A percentile compares a stretch with the other conserved stretches of the same genome.
Evolutionary conservation across 768 basidiomycete species (phyloP).

Genomic region (Mrakia frigida): DNA sequence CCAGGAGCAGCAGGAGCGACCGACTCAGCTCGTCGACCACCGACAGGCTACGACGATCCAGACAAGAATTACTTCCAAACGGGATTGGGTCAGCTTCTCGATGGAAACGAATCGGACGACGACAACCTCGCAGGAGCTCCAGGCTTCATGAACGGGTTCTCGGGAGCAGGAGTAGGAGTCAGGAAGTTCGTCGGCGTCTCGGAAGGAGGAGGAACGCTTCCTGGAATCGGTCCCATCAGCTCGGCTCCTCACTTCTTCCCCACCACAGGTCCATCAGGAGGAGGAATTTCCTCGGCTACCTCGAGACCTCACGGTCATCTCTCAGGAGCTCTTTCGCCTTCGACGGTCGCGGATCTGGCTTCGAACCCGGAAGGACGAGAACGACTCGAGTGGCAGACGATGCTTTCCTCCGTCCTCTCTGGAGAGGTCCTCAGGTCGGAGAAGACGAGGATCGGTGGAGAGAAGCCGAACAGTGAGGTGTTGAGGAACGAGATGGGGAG

Average conservation of each 20-base stretch:
- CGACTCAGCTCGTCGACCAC: neutral
- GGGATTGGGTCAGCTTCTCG: constrained; percentile 22
- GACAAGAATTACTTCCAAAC: constrained; percentile 31
- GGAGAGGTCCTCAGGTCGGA: constrained; percentile 94
- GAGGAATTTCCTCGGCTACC: neutral
- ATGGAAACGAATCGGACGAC: constrained; percentile 29
- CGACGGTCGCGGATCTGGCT: constrained; percentile 15
- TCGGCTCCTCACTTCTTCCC: neutral
- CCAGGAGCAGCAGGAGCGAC: neutral
- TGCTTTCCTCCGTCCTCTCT: constrained; percentile 85
- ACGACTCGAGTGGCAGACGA: constrained; percentile 87
- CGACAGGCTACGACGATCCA: constrained; percentile 22
- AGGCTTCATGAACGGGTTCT: constrained; percentile 30
- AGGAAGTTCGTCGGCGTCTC: constrained; percentile 25
- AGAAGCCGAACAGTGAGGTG: constrained; percentile 57
- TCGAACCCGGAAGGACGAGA: constrained; percentile 24
- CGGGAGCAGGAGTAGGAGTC: constrained; percentile 24
- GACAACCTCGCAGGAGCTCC: constrained; percentile 3
- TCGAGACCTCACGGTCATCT: neutral
- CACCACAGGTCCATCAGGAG: neutral
- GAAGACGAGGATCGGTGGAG: constrained; percentile 83
- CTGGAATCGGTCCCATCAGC: constrained; percentile 1
- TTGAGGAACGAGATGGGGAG: constrained; percentile 42
- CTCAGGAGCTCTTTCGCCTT: constrained; percentile 1
- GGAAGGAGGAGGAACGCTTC: neutral